phyloP scores from a whole-genome alignment of 352 stramenopile genomes.

The Phytopythium chamaehyphon region DNA sequence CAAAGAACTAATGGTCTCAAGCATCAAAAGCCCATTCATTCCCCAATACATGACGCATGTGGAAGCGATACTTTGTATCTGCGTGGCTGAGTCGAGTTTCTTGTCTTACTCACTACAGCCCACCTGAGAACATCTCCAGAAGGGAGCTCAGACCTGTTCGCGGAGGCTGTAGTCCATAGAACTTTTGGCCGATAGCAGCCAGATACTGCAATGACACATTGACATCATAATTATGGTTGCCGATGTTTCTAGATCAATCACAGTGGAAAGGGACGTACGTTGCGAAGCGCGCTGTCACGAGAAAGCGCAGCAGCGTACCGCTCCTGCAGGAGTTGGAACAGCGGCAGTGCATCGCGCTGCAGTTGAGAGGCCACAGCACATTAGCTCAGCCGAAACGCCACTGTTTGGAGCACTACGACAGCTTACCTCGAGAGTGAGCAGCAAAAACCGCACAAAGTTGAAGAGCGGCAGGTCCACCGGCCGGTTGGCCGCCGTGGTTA shows the following conservation, averaged over 20 bases:
- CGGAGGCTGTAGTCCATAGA: slow-evolving; percentile 79
- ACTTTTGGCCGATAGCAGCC: slow-evolving; percentile 82
- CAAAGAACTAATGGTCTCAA: slow-evolving; percentile 7
- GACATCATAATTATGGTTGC: background rate
- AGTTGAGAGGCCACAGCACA: slow-evolving; percentile 1
- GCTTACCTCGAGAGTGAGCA: slow-evolving; percentile 79
- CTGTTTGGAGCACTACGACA: background rate
- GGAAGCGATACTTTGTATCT: background rate
- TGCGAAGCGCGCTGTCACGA: slow-evolving; percentile 72
- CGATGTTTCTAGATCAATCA: background rate
- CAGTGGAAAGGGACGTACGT: slow-evolving; percentile 26
- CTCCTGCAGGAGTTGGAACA: slow-evolving; percentile 88
- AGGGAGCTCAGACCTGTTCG: slow-evolving; percentile 76
- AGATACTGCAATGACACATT: slow-evolving; percentile 48
- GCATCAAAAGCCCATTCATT: background rate
- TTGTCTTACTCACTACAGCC: slow-evolving; percentile 39
- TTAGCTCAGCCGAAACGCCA: background rate
- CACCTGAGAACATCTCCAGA: slow-evolving; percentile 80
- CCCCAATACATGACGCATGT: too few species aligned
- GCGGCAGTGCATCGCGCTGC: slow-evolving; percentile 74
- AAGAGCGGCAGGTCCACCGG: slow-evolving; percentile 71
- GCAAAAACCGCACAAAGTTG: slow-evolving; percentile 79
- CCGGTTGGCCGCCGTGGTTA: slow-evolving; percentile 33
- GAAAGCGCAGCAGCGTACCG: slow-evolving; percentile 70
- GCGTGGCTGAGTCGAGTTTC: background rate